Conservation (phyloP, 257 asterid genomes). For the Ilex asprella region DNA sequence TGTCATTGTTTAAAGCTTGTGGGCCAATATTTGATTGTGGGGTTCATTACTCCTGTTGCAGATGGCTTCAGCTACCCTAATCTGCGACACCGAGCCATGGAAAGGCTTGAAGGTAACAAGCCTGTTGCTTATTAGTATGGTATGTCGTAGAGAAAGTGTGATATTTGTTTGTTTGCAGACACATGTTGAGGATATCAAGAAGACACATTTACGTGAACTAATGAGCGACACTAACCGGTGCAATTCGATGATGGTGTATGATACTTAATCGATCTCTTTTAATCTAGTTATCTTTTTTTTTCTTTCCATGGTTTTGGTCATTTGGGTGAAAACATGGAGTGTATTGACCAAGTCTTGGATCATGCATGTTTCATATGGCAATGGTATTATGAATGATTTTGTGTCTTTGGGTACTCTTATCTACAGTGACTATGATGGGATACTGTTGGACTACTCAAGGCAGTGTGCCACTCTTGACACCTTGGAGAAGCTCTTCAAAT, state of each 20-base stretch:
- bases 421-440: conserved; percentile 71
- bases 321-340: too few relatives aligned
- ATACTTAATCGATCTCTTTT: conserved; percentile 7
- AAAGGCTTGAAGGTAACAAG: conserved; percentile 68
- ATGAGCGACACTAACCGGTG: conserved; percentile 68
- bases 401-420: conserved; percentile 3
- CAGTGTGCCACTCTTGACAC: conserved; percentile 76
- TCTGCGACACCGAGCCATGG: conserved; percentile 70
- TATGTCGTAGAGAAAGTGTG: background rate
- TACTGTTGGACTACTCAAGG: conserved; percentile 82
- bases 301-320: too few relatives aligned
- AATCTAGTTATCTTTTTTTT: background rate
- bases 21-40: background rate
- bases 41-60: conserved; percentile 18
- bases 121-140: background rate
- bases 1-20: too few relatives aligned
- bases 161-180: conserved; percentile 42
- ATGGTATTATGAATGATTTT: background rate
- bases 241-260: conserved; percentile 83
- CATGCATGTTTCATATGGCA: background rate
- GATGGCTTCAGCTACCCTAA: conserved; percentile 71
- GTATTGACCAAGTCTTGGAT: background rate
- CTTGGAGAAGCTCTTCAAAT: conserved; percentile 47
- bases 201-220: conserved; percentile 80
- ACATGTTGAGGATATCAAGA: conserved; percentile 76